These are phyloP conservation scores for Penicillium aurantiogriseum DNA, from an alignment of 2,329 filamentous ascomycete species.

Conservation along the genomic window DNA sequence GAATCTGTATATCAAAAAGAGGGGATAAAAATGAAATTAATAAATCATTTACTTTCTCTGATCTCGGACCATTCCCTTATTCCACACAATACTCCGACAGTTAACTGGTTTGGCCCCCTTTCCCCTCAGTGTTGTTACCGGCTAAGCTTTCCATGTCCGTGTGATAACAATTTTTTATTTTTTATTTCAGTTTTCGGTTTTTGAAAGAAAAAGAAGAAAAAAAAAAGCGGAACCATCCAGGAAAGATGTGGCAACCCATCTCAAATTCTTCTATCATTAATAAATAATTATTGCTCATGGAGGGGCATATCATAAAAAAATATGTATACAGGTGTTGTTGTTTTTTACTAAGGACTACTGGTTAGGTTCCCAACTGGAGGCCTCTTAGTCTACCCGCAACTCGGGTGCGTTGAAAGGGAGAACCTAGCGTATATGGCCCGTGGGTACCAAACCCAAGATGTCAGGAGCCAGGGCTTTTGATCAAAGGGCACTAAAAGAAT, in stretches of 20 bases:
- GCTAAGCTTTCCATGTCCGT: conserved; percentile 21
- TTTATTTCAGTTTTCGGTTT: not conserved
- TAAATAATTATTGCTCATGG: not conserved
- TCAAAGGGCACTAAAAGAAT: conserved; percentile 22
- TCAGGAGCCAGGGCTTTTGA: conserved; percentile 6
- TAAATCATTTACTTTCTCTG: conserved; percentile 4
- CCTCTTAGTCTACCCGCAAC: conserved; percentile 37
- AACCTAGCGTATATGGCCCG: conserved; percentile 36
- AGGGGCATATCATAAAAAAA: not conserved
- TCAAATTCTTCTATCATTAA: conserved; percentile 8
- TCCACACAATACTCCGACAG: conserved; percentile 20
- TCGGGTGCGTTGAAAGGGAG: conserved; percentile 29
- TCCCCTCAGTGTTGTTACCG: conserved; percentile 19
- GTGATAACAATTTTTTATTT: conserved; percentile 12
- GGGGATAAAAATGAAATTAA: not conserved
- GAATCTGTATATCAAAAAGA: not conserved
- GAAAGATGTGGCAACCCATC: conserved; percentile 22
- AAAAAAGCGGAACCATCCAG: conserved; percentile 11
- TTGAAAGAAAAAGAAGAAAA: not conserved
- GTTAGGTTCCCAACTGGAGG: conserved; percentile 21
- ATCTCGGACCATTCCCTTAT: conserved; percentile 25
- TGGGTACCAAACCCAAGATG: conserved; percentile 31
- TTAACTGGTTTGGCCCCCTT: conserved; percentile 24
- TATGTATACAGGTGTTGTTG: conserved; percentile 15
- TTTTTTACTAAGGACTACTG: conserved; percentile 16